These are phyloP conservation scores for Chlorella sp. DNA, from an alignment of 139 green algal genomes.

Conservation along the genomic window DNA sequence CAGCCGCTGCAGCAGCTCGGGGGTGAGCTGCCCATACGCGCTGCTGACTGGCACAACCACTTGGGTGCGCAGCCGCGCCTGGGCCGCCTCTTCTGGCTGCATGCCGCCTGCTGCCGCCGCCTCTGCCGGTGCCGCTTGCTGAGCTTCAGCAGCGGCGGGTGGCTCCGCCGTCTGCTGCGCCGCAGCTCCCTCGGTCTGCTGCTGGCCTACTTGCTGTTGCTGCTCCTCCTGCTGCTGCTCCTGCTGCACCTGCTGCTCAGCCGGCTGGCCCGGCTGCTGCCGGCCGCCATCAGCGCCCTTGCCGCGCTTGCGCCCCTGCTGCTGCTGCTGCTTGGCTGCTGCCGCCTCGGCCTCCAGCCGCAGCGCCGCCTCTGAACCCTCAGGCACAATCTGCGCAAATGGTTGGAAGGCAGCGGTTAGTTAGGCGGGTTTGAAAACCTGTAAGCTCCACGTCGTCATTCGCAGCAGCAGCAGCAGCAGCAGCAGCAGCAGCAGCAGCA, in stretches of 20 bases:
- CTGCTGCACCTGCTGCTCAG: background rate
- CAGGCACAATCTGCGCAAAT: conserved; percentile 1
- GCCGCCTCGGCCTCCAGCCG: background rate
- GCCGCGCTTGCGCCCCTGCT: background rate
- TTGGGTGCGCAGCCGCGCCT: conserved; percentile 30
- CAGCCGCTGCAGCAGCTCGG: conserved; percentile 36
- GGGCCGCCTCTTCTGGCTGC: background rate
- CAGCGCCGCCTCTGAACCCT: conserved; percentile 22
- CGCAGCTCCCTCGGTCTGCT: background rate
- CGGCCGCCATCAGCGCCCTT: background rate
- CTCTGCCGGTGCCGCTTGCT: background rate
- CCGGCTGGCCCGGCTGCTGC: background rate
- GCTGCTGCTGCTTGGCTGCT: conserved; percentile 6
- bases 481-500: background rate
- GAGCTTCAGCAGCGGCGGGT: background rate
- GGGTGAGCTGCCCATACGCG: conserved; percentile 25
- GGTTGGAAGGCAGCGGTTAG: too few species aligned
- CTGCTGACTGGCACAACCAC: conserved; percentile 51
- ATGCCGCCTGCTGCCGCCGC: background rate
- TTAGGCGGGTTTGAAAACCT: too few species aligned
- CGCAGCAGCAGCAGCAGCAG: background rate
- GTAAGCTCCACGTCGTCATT: too few species aligned
- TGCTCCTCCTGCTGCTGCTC: background rate
- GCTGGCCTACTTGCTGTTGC: background rate
- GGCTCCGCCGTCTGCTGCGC: background rate